Conservation (phyloP, 192 early-diverging fungal genomes). For the Rhizophagus sp. region DNA sequence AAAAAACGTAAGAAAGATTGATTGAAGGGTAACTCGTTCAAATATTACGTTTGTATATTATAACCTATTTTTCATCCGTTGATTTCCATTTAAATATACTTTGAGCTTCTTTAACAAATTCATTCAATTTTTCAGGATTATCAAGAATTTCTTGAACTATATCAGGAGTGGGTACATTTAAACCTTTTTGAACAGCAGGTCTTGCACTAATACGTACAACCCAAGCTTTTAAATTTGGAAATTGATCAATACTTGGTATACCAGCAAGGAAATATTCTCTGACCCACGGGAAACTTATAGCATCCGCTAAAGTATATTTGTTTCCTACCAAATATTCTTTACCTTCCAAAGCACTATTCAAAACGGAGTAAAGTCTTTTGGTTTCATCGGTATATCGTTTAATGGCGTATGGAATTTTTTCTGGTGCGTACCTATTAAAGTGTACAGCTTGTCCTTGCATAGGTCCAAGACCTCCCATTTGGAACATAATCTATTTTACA, state of each 20-base stretch:
- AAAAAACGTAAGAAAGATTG: too few species aligned
- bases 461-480: conserved; percentile 43
- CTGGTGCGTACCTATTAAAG: conserved; percentile 48
- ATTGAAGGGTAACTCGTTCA: too few species aligned
- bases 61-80: too few species aligned
- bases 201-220: too few species aligned
- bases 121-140: not conserved
- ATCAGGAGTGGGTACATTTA: conserved; percentile 19
- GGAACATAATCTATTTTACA: conserved; percentile 42
- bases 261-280: conserved; percentile 21
- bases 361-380: conserved; percentile 45
- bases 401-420: conserved; percentile 55
- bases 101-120: not conserved
- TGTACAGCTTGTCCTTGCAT: conserved; percentile 57
- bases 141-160: not conserved
- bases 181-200: not conserved
- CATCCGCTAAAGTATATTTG: conserved; percentile 53
- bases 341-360: conserved; percentile 34
- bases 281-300: conserved; percentile 47
- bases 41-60: too few species aligned
- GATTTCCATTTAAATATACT: not conserved
- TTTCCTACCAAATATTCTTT: conserved; percentile 39
- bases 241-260: conserved; percentile 37
- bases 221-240: conserved; percentile 1
- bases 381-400: conserved; percentile 56